phyloP scores from a whole-genome alignment of 768 basidiomycete species.

The Boletus rubescentipes region DNA sequence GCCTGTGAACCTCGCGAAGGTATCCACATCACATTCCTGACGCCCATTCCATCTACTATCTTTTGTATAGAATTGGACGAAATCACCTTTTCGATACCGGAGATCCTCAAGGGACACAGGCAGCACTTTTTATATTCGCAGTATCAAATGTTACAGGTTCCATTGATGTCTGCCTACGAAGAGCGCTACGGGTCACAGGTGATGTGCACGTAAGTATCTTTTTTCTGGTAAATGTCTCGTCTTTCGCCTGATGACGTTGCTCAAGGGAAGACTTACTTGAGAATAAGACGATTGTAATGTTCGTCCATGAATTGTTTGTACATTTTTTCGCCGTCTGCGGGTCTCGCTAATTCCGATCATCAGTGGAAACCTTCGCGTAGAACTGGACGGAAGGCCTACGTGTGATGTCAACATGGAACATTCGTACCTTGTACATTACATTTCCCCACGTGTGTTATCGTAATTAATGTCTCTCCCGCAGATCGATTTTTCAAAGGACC shows the following conservation, averaged over 20 bases:
- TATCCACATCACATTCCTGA: constrained; percentile 26
- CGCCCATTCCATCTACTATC: neutral
- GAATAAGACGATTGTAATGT: constrained; percentile 75
- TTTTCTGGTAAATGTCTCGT: neutral
- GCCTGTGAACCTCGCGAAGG: constrained; percentile 82
- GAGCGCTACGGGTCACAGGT: constrained; percentile 78
- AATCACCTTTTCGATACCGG: constrained; percentile 67
- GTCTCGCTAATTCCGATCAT: neutral
- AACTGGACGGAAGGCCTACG: constrained; percentile 69
- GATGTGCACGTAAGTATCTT: constrained; percentile 79
- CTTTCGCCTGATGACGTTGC: neutral
- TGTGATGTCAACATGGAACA: constrained; percentile 77
- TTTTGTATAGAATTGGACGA: constrained; percentile 53
- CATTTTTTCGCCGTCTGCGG: neutral
- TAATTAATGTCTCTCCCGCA: constrained; percentile 33
- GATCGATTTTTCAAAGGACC: constrained; percentile 82
- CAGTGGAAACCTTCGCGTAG: constrained; percentile 86
- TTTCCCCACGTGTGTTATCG: neutral
- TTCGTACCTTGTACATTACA: constrained; percentile 70
- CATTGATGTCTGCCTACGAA: constrained; percentile 70
- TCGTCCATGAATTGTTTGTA: constrained; percentile 93
- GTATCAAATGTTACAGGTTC: constrained; percentile 79
- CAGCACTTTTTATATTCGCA: constrained; percentile 76
- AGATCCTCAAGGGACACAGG: constrained; percentile 88
- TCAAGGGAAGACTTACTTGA: constrained; percentile 74